Conservation (phyloP, 306 rosid genomes). For the Begonia fuchsioides region DNA sequence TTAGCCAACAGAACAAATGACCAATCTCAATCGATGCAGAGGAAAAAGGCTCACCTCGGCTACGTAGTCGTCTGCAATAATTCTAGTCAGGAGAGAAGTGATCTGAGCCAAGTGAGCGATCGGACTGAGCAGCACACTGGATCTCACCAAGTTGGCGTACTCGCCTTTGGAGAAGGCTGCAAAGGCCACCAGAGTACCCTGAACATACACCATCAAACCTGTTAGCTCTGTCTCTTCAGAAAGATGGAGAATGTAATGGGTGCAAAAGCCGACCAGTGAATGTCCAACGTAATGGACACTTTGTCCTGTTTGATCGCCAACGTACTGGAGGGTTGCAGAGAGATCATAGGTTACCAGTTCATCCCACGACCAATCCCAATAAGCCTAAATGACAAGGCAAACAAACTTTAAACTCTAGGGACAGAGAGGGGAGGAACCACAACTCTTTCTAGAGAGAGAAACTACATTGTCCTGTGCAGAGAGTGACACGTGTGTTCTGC, state of each 20-base stretch:
- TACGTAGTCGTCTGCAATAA: conserved; percentile 51
- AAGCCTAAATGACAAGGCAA: conserved; percentile 25
- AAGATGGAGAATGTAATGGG: not conserved
- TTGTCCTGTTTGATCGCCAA: conserved; percentile 58
- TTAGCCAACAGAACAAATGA: not conserved
- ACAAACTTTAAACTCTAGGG: not conserved
- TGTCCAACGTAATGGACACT: conserved; percentile 82
- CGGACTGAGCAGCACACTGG: conserved; percentile 83
- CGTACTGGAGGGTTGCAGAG: conserved; percentile 67
- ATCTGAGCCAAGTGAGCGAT: conserved; percentile 66
- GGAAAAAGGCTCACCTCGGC: conserved; percentile 39
- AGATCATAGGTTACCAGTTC: conserved; percentile 82
- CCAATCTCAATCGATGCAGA: not conserved
- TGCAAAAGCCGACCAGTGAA: conserved; percentile 58
- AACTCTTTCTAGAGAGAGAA: not conserved
- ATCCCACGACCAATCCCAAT: conserved; percentile 99
- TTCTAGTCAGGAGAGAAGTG: conserved; percentile 60
- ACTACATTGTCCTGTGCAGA: conserved; percentile 28
- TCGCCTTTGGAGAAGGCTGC: conserved; percentile 62
- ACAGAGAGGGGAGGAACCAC: not conserved
- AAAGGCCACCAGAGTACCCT: conserved; percentile 79
- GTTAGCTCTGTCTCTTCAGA: not conserved
- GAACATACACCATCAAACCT: conserved; percentile 11
- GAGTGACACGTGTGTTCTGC: conserved; percentile 35
- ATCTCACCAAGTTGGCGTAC: conserved; percentile 38